Base-by-base conservation (phyloP, 805 yeast species). In the Limtongia smithiae region DNA sequence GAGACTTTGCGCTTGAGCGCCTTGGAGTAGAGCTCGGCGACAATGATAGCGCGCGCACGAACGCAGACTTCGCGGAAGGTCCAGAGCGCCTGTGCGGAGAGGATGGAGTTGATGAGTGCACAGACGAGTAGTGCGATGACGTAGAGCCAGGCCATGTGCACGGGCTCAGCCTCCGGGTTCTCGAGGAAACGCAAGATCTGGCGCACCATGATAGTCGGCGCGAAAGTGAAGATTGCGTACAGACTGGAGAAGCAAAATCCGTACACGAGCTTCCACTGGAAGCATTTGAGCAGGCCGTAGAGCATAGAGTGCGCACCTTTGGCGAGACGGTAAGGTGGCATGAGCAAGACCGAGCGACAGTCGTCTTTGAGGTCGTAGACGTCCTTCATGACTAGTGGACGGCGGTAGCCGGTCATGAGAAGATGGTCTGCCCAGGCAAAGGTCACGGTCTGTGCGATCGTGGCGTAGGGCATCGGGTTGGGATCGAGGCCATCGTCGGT, bases 21-120 rank as follows among this genome's bases (percentile, higher is more conserved):
- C 70, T 93, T 93, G 1, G 94, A 81, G 63, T 93, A 93, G 49
- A 93, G 83, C 67, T 88, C 95, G 50, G 95, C 93, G 60, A 93
- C 83, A 48, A 93, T 78, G 53, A 93, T 78, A 7, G 97, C 88
- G 62, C 83, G 83, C 83, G 90, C 80, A 65, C 96, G 79, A 41
- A 88, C 79, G 69, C 96, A 89, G 35, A 90, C 87, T 65, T 96
- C 80, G 72, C 97, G 82, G 54, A 97, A 97, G 48, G 83, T 71
- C 66, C 82, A 93, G 48, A 88, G 74, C 12, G 96, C 85, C 68
- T 87, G 86, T 37, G 95, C 96, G 20, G 81, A 72, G 41, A 79
- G 71, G 15, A 80, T 62, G 11, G 89, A 79, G 40, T 82, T 80
- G 8, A 81, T 50, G 34, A 83, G 64, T 53, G 83, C 80, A 39